Evolutionary conservation across 495 filamentous ascomycete genomes (phyloP).

Genomic region (Lasiosphaeriaceae sp.): DNA sequence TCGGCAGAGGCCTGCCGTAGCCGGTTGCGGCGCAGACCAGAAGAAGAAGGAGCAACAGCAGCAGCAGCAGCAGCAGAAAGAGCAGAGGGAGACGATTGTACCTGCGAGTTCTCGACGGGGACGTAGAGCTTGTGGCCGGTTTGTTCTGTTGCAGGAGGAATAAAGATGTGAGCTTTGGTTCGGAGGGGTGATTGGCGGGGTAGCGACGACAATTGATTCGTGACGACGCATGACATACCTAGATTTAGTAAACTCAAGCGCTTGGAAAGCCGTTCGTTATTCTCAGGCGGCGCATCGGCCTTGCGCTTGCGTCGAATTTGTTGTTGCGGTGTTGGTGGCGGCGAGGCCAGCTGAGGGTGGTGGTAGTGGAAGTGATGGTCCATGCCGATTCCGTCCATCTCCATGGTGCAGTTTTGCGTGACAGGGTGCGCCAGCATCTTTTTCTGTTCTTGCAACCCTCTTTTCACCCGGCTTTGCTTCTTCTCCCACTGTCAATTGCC

Average conservation of each 20-base stretch:
- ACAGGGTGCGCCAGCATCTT: constrained; percentile 15
- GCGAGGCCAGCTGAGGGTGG: background rate
- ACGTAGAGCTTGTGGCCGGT: constrained; percentile 55
- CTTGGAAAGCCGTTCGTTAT: constrained; percentile 66
- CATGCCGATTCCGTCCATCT: constrained; percentile 20
- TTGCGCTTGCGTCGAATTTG: constrained; percentile 45
- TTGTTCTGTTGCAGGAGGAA: constrained; percentile 35
- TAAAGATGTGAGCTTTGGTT: constrained; percentile 15
- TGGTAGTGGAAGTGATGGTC: constrained; percentile 9
- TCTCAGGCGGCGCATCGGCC: constrained; percentile 43
- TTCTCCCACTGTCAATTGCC: constrained; percentile 14
- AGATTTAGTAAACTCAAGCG: constrained; percentile 76
- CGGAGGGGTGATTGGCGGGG: background rate
- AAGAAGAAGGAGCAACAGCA: background rate
- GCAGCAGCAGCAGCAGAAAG: constrained; percentile 1
- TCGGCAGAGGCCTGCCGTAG: constrained; percentile 10
- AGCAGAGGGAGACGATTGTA: constrained; percentile 14
- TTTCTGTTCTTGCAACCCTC: constrained; percentile 1
- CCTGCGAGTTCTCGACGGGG: constrained; percentile 41
- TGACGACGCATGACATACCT: constrained; percentile 51
- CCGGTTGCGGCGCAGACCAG: constrained; percentile 4
- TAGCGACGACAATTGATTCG: background rate
- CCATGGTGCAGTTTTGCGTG: background rate
- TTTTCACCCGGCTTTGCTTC: constrained; percentile 2
- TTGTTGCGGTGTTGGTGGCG: constrained; percentile 11